Conservation (phyloP, 306 rosid species). For the Pyrus communis region DNA sequence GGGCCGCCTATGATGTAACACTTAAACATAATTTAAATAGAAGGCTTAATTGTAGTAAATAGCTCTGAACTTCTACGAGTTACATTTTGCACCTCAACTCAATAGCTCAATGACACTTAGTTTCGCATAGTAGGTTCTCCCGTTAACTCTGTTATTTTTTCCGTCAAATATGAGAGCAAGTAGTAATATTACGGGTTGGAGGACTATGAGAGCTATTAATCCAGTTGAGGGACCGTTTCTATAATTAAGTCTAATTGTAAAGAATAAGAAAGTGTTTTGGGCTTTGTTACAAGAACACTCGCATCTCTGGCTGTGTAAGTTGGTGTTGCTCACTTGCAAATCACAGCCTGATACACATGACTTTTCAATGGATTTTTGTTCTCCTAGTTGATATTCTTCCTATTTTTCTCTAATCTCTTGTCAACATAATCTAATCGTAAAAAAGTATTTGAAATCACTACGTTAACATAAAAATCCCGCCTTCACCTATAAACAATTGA, state of each 20-base stretch:
- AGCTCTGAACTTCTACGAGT: too few species aligned
- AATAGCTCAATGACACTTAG: too few species aligned
- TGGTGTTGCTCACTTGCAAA: not conserved
- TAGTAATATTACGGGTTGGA: too few species aligned
- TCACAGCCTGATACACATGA: not conserved
- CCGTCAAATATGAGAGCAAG: too few species aligned
- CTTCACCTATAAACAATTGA: not conserved
- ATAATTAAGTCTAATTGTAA: not conserved
- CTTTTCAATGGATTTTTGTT: not conserved
- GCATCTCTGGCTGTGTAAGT: not conserved
- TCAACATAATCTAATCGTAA: not conserved
- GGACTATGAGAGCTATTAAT: too few species aligned
- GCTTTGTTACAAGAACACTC: not conserved
- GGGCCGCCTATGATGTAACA: slow-evolving; percentile 1
- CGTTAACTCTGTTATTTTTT: too few species aligned
- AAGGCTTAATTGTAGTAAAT: too few species aligned
- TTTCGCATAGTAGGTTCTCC: too few species aligned
- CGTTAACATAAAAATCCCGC: too few species aligned
- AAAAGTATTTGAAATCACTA: not conserved
- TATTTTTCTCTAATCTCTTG: not conserved
- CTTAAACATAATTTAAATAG: not conserved
- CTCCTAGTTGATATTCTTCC: not conserved
- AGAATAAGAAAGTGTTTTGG: not conserved
- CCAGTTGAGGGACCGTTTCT: not conserved
- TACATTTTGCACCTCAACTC: too few species aligned